Evolutionary conservation across 495 filamentous ascomycete genomes (phyloP).

Genomic region (Terfezia claveryi): DNA sequence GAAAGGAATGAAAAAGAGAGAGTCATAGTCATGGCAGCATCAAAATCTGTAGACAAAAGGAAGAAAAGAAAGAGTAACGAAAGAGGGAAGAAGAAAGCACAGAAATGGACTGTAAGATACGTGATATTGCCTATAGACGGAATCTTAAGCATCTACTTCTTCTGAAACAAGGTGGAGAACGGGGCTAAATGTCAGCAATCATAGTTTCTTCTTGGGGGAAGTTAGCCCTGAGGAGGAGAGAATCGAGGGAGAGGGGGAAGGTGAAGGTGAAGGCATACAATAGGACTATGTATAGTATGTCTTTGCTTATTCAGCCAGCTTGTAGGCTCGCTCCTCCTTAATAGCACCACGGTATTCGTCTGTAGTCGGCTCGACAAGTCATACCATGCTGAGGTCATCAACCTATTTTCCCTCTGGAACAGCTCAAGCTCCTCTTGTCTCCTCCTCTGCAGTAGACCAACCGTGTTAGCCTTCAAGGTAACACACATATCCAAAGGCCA

Average conservation of each 20-base stretch:
- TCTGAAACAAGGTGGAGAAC: no score
- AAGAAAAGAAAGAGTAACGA: not conserved
- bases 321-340: conserved; percentile 50
- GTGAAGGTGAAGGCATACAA: not conserved
- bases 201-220: not conserved
- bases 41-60: conserved; percentile 1
- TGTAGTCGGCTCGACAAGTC: conserved; percentile 66
- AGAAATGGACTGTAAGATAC: no score
- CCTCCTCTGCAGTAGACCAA: conserved; percentile 22
- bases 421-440: conserved; percentile 44
- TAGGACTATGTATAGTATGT: conserved; percentile 36
- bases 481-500: not conserved
- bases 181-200: no score
- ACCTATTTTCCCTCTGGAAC: conserved; percentile 55
- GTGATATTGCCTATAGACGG: no score
- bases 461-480: conserved; percentile 3
- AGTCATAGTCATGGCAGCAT: conserved; percentile 1
- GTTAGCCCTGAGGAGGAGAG: not conserved
- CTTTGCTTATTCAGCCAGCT: conserved; percentile 87
- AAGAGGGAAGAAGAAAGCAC: no score
- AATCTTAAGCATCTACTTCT: no score
- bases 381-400: conserved; percentile 84
- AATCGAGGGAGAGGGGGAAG: not conserved
- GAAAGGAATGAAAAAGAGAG: not conserved
- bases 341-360: conserved; percentile 65